Percentiles rank a stretch among this genome's conserved stretches.
phyloP scores from a whole-genome alignment of 305 asterid genomes.

The Fraxinus floribunda region DNA sequence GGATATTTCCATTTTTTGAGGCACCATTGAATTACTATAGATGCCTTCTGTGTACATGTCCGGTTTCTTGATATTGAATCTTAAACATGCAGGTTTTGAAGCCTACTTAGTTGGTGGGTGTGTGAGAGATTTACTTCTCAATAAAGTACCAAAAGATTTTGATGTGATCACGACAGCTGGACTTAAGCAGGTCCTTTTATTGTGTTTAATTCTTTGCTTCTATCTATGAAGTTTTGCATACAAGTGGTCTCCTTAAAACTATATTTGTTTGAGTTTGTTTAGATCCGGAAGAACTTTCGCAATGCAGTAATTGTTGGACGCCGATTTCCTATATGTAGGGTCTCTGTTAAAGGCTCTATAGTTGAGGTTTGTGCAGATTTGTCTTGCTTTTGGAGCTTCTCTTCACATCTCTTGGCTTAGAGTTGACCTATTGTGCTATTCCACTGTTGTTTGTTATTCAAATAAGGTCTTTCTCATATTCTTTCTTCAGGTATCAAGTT shows the following conservation, averaged over 20 bases:
- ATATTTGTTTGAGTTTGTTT: conserved; percentile 25
- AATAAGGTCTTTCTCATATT: conserved; percentile 16
- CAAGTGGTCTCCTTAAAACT: conserved; percentile 19
- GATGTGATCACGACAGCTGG: conserved; percentile 82
- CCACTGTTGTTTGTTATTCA: conserved; percentile 7
- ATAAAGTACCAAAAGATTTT: conserved; percentile 80
- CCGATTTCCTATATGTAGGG: conserved; percentile 86
- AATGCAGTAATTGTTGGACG: conserved; percentile 62
- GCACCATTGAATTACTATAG: background rate
- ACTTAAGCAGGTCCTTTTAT: conserved; percentile 52
- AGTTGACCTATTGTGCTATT: conserved; percentile 8
- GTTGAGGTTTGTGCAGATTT: conserved; percentile 68
- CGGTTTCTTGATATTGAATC: conserved; percentile 30
- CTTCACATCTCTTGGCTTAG: conserved; percentile 3
- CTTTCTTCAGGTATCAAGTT: conserved; percentile 74
- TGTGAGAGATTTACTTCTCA: conserved; percentile 82
- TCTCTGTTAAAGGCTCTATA: conserved; percentile 44
- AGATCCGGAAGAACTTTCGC: conserved; percentile 55
- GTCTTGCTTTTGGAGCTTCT: conserved; percentile 18
- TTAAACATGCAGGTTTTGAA: conserved; percentile 58
- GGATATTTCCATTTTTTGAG: background rate
- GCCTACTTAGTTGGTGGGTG: conserved; percentile 98
- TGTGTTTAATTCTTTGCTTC: conserved; percentile 22
- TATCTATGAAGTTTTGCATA: conserved; percentile 8
- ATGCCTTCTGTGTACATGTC: conserved; percentile 1